Evolutionary conservation across 306 rosid species (phyloP).

Genomic region (Heteromeles arbutifolia): DNA sequence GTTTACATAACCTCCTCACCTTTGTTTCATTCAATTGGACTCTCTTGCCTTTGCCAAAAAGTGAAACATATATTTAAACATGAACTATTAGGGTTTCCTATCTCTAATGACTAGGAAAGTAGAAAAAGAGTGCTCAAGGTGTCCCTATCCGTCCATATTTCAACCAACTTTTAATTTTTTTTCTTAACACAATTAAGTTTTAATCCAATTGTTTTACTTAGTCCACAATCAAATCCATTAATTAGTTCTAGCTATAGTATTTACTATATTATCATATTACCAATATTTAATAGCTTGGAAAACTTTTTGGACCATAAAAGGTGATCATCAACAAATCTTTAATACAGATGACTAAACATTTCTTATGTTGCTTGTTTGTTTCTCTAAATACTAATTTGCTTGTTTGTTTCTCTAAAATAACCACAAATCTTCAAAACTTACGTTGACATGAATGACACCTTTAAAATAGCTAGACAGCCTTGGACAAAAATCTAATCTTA

Average conservation of each 20-base stretch:
- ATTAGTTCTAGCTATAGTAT: not conserved
- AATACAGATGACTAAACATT: not conserved
- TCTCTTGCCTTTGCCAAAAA: conserved; percentile 12
- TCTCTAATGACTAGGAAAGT: conserved; percentile 23
- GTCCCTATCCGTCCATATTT: conserved; percentile 10
- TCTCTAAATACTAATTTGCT: not conserved
- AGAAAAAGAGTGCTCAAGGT: conserved; percentile 18
- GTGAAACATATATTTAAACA: not conserved
- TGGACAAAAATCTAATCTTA: conserved; percentile 11
- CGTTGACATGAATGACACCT: conserved; percentile 31
- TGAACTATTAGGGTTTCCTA: conserved; percentile 2
- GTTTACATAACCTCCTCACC: conserved; percentile 5
- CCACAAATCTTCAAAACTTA: conserved; percentile 21
- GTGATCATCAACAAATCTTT: not conserved
- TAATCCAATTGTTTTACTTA: conserved; percentile 20
- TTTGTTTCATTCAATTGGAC: conserved; percentile 18
- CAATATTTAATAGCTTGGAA: conserved; percentile 3
- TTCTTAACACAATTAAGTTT: not conserved
- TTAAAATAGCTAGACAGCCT: conserved; percentile 12
- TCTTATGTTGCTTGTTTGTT: conserved; percentile 13
- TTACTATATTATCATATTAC: conserved; percentile 3
- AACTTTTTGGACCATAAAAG: conserved; percentile 15
- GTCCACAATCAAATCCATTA: conserved; percentile 11
- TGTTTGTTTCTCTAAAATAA: conserved; percentile 18
- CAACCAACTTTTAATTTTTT: not conserved